Conservation (phyloP, 179 eudicot species). For the Spergularia azorica region DNA sequence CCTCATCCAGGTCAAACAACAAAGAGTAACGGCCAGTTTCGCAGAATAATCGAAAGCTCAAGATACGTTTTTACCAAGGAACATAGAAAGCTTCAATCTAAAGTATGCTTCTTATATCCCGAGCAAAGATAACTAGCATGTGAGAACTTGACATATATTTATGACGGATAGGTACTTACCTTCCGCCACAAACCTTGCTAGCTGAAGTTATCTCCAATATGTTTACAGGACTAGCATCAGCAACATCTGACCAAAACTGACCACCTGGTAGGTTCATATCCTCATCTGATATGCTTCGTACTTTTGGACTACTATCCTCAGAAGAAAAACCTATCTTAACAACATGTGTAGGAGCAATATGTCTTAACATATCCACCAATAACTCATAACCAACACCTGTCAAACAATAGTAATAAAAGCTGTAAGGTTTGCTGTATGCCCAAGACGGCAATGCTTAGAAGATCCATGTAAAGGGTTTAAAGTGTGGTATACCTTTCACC, state of each 20-base stretch:
- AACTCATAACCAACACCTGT: constrained; percentile 77
- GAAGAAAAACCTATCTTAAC: constrained; percentile 75
- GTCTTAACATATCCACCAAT: constrained; percentile 71
- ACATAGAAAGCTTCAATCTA: background rate
- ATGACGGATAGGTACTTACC: constrained; percentile 47
- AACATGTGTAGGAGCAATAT: constrained; percentile 72
- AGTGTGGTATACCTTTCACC: constrained; percentile 68
- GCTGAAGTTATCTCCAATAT: constrained; percentile 73
- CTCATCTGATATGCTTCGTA: constrained; percentile 55
- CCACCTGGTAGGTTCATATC: constrained; percentile 80
- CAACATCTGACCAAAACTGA: constrained; percentile 62
- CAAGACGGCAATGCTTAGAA: background rate
- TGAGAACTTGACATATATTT: background rate
- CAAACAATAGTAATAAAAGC: constrained; percentile 22
- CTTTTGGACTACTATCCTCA: constrained; percentile 12
- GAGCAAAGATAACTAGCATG: background rate
- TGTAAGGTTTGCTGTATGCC: constrained; percentile 1
- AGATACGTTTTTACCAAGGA: background rate
- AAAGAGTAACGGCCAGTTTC: background rate
- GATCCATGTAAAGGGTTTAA: background rate
- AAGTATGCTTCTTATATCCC: background rate
- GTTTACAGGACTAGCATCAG: constrained; percentile 36
- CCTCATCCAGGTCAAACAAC: background rate
- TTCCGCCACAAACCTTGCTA: constrained; percentile 64
- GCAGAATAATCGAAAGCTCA: constrained; percentile 1